Conservation (phyloP, 768 basidiomycete species). For the Boletus speciosus region DNA sequence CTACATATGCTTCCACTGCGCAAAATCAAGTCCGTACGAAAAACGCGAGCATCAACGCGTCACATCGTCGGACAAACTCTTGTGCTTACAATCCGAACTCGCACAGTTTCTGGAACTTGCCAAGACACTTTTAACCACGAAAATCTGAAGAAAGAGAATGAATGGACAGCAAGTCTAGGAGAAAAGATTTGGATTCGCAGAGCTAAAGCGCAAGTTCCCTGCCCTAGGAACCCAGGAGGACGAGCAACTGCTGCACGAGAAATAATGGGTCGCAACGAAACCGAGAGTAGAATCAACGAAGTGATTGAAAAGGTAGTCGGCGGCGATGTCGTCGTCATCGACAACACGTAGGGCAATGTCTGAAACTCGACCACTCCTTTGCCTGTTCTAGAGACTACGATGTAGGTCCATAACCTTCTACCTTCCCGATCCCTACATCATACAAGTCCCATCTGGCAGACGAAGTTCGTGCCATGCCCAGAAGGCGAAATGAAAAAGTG, state of each 20-base stretch:
- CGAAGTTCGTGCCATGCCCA: no score
- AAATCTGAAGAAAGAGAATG: conserved; percentile 61
- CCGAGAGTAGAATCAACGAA: conserved; percentile 31
- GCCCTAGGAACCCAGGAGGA: conserved; percentile 58
- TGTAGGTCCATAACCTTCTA: no score
- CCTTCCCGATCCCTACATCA: no score
- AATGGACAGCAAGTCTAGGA: conserved; percentile 68
- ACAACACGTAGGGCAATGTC: no score
- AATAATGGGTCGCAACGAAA: conserved; percentile 54
- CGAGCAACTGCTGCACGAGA: conserved; percentile 66
- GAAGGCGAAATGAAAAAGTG: no score
- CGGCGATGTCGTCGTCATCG: no score
- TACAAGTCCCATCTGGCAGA: no score
- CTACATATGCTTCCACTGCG: conserved; percentile 96
- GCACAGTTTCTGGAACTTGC: conserved; percentile 70
- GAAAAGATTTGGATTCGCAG: conserved; percentile 66
- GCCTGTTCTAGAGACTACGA: no score
- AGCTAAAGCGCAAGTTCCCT: conserved; percentile 76
- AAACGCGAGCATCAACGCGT: conserved; percentile 88
- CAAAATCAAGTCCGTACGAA: conserved; percentile 90
- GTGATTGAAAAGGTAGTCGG: background rate
- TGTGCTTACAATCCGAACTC: conserved; percentile 79
- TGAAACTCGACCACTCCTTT: no score
- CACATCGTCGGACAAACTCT: conserved; percentile 83
- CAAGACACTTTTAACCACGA: conserved; percentile 69